Base-by-base conservation (phyloP, 192 early-diverging fungal genomes). In the Coemansia sp. region DNA sequence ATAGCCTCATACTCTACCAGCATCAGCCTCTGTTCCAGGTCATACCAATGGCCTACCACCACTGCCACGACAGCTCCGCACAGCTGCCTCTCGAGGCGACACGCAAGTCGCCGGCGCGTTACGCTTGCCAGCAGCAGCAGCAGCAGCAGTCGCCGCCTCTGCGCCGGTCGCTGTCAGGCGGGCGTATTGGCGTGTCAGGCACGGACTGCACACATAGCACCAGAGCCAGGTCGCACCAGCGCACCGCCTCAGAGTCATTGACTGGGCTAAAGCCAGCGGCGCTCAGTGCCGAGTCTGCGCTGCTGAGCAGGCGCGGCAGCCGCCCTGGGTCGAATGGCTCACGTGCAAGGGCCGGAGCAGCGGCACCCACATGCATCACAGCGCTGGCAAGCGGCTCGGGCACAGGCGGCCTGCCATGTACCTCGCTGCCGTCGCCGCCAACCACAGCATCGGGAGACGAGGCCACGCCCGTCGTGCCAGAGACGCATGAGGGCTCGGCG, bases 141-240 rank as follows among this genome's bases (percentile, higher is more conserved):
- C 21, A 14, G 10, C 52, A 31, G 52, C 26, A 26, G 26, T 16
- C 31, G 65, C 61, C 37, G 9, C 34, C 61, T 12, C n/a, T 66
- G 37, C 76, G 76, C 21, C 55, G 69, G 69, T 75, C 77, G 8
- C 62, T 74, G 11, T 80, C 77, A 7, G 72, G 66, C 28, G 73
- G 63, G 34, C 35, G 50, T 36, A 56, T 59, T 34, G 61, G 42
- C 42, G 31, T 18, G n/a, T 23, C 61, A 47, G 47, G 39, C 16
- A 37, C 25, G 14, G 9, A 31, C 26, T 10, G 59, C 26, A 14
- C 59, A 14, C 35, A 50, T 35, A 25, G 6, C 52, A 21, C 36
- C 28, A 31, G 26, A n/a, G 8, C 33, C 33, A 62, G 36, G 58
- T 37, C 52, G 41, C 78, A 72, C 64, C 73, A 75, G 37, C 73